Base-by-base conservation (phyloP, 306 rosid species). In the Dalbergia oliveri region DNA sequence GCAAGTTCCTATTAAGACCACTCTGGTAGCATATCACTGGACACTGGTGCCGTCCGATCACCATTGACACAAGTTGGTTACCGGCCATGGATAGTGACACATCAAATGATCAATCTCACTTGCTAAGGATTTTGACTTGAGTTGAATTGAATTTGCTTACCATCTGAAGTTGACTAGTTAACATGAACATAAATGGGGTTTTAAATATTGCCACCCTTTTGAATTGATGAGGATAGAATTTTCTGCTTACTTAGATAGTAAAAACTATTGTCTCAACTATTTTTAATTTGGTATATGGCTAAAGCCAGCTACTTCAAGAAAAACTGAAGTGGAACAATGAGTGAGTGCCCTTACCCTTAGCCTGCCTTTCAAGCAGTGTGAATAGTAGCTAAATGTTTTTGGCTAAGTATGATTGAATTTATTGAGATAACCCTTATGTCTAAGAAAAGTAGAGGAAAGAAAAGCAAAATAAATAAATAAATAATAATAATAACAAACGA, bases 1-100 rank as follows among this genome's bases (percentile, higher is more conserved):
- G 81, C 68, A 67, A 73, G 87, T 62, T 86, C 51, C 83, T 86
- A 26, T 88, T 84, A 75, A 76, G 81, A 65, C 66, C 87, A 88
- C 90, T 82, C 66, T 71, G 84, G 78, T 66, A 47, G 51, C 62
- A 81, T 63, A 57, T 88, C 81, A 88, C 79, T 73, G 87, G 84
- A 66, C 56, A 78, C 58, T 77, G 75, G 63, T 44, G 63, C 89
- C 86, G 84, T 78, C 89, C 63, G 85, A 62, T 77, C 72, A 78
- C 85, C 81, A 79, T 76, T 56, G 72, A 84, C 75, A 61, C 85
- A 64, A 81, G 56, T 85, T 71, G 67, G 45, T 62, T 73, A 76
- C 90, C 87, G 89, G 69, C 86, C 86, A 88, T 78, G 89, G 89
- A 88, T 47, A 69, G 35, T 81, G 89, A 86, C 84, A 64, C n/a